Percentiles rank a stretch among this genome's conserved stretches.
These are phyloP conservation scores for Tubosaeta sp. DNA, from an alignment of 768 basidiomycete species.

Conservation along the genomic window DNA sequence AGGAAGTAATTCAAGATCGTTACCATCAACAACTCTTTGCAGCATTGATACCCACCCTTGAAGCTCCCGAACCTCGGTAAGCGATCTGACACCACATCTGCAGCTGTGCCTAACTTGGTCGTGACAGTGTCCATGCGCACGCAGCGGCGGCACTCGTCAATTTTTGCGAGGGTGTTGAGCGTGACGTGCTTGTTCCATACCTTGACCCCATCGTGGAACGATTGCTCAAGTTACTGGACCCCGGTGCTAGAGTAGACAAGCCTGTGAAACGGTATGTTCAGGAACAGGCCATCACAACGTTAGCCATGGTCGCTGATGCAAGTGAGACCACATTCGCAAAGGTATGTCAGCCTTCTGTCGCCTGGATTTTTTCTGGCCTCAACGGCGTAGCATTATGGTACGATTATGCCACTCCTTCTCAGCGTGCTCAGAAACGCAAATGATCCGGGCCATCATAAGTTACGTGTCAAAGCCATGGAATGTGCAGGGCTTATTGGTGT, in stretches of 20 bases:
- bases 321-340: slow-evolving; percentile 76
- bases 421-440: slow-evolving; percentile 73
- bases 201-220: slow-evolving; percentile 78
- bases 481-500: slow-evolving; percentile 82
- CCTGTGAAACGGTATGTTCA: slow-evolving; percentile 62
- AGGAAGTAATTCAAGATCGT: slow-evolving; percentile 73
- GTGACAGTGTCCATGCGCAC: slow-evolving; percentile 72
- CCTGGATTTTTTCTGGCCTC: neutral
- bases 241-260: slow-evolving; percentile 39
- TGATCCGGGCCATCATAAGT: slow-evolving; percentile 57
- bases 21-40: slow-evolving; percentile 67
- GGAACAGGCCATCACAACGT: slow-evolving; percentile 82
- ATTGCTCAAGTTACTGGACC: slow-evolving; percentile 53
- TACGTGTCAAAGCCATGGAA: slow-evolving; percentile 86
- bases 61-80: slow-evolving; percentile 71
- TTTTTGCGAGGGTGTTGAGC: slow-evolving; percentile 83
- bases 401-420: slow-evolving; percentile 78
- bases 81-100: slow-evolving; percentile 3
- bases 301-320: slow-evolving; percentile 87
- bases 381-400: slow-evolving; percentile 57
- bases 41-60: slow-evolving; percentile 66
- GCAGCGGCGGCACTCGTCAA: slow-evolving; percentile 87
- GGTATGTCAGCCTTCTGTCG: slow-evolving; percentile 33
- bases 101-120: neutral
- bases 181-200: slow-evolving; percentile 68